phyloP scores from a whole-genome alignment of 345 rosid genomes.

The Litchi chinensis region DNA sequence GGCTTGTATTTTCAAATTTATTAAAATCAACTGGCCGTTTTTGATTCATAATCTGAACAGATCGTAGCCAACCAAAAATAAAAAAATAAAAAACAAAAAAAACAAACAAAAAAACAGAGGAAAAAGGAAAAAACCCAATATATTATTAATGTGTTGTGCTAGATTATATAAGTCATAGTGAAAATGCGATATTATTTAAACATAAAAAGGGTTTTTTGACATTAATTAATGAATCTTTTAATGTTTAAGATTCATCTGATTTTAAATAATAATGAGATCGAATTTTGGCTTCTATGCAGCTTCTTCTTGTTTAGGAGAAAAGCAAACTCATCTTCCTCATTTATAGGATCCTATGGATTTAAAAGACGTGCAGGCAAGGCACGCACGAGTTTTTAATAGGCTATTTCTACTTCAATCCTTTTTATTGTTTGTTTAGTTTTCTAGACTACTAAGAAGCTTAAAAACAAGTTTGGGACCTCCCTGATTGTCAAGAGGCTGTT shows the following conservation, averaged over 20 bases:
- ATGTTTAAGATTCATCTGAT: neutral
- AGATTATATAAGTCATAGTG: too few relatives aligned
- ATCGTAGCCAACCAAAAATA: neutral
- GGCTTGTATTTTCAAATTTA: neutral
- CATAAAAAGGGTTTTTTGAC: neutral
- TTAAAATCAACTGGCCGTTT: neutral
- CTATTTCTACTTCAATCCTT: neutral
- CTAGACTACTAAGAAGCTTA: too few relatives aligned
- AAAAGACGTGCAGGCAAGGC: neutral
- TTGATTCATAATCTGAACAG: neutral
- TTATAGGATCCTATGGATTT: neutral
- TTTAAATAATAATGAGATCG: neutral
- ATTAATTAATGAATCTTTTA: neutral
- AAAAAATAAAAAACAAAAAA: too few relatives aligned
- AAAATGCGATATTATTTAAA: neutral
- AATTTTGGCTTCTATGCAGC: neutral
- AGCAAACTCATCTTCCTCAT: too few relatives aligned
- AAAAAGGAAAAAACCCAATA: neutral
- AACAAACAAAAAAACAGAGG: too few relatives aligned
- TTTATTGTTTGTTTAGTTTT: too few relatives aligned
- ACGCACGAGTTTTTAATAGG: too few relatives aligned
- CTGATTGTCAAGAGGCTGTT: too few relatives aligned
- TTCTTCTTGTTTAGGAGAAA: neutral
- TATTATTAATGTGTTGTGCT: neutral
- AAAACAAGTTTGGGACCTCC: too few relatives aligned